phyloP scores from a whole-genome alignment of 129 eudicot species.

The Flaveria brownii region DNA sequence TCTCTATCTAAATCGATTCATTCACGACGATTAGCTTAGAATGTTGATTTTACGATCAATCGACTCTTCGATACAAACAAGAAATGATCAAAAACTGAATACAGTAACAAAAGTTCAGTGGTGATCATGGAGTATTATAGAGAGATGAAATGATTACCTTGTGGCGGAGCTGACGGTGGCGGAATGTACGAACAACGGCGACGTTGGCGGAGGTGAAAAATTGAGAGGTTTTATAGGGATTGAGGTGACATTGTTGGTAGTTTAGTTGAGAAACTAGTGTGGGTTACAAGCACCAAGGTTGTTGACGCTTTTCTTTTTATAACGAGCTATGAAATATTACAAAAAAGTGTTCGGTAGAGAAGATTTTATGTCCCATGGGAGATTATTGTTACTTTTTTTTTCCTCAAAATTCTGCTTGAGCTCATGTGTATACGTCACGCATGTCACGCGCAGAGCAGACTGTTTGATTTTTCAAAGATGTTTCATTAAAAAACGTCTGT shows the following conservation, averaged over 20 bases:
- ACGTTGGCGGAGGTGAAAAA: constrained; percentile 4
- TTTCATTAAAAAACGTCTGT: too few species aligned
- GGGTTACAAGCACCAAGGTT: constrained; percentile 7
- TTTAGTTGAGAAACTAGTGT: neutral
- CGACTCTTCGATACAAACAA: constrained; percentile 8
- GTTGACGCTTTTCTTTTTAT: neutral
- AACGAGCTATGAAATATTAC: neutral
- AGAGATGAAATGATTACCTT: neutral
- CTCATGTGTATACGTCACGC: too few species aligned
- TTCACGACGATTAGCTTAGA: neutral
- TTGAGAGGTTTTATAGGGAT: constrained; percentile 2
- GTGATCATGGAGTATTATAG: neutral
- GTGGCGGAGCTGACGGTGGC: constrained; percentile 13
- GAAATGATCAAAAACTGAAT: neutral
- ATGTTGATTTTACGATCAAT: neutral
- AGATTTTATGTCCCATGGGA: too few species aligned
- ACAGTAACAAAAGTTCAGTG: neutral
- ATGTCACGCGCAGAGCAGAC: too few species aligned
- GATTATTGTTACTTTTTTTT: too few species aligned
- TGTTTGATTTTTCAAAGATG: too few species aligned
- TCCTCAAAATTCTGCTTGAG: too few species aligned
- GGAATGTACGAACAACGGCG: constrained; percentile 1
- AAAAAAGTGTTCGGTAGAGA: too few species aligned
- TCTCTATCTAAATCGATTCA: neutral
- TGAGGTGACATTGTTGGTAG: constrained; percentile 1